phyloP scores from a whole-genome alignment of 352 stramenopile species.

The Thalassiosira sp. region DNA sequence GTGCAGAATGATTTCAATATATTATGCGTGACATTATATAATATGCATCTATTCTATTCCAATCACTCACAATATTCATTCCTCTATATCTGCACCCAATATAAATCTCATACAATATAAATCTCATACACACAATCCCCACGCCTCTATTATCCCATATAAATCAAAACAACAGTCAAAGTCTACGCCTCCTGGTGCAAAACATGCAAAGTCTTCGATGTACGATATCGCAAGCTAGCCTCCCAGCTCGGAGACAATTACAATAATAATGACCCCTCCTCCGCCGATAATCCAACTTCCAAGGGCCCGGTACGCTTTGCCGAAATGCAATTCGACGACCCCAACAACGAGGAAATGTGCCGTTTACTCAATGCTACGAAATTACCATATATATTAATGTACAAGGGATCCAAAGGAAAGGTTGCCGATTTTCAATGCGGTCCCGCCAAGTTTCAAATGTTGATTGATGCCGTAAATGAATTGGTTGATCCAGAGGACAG shows the following conservation, averaged over 20 bases:
- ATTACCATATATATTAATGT: conserved; percentile 52
- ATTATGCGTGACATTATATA: conserved; percentile 8
- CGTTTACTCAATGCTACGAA: neutral
- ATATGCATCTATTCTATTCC: no score
- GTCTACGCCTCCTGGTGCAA: conserved; percentile 52
- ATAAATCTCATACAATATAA: no score
- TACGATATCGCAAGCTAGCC: conserved; percentile 46
- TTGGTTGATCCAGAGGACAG: conserved; percentile 27
- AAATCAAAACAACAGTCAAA: no score
- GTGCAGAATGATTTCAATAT: no score
- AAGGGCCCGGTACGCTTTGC: conserved; percentile 27
- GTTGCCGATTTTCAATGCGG: conserved; percentile 40
- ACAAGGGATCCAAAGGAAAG: conserved; percentile 36
- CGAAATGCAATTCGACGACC: conserved; percentile 46
- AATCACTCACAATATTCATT: no score
- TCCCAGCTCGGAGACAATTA: conserved; percentile 27
- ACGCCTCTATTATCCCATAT: no score
- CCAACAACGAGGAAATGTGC: conserved; percentile 13
- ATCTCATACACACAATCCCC: no score
- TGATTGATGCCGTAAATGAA: conserved; percentile 42
- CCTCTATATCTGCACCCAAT: no score
- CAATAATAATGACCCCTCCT: neutral
- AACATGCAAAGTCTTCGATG: conserved; percentile 48
- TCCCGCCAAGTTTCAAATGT: conserved; percentile 29
- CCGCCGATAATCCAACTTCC: neutral